Base-by-base conservation (phyloP, 169 alveolate species). In the Plasmodium knowlesi region DNA sequence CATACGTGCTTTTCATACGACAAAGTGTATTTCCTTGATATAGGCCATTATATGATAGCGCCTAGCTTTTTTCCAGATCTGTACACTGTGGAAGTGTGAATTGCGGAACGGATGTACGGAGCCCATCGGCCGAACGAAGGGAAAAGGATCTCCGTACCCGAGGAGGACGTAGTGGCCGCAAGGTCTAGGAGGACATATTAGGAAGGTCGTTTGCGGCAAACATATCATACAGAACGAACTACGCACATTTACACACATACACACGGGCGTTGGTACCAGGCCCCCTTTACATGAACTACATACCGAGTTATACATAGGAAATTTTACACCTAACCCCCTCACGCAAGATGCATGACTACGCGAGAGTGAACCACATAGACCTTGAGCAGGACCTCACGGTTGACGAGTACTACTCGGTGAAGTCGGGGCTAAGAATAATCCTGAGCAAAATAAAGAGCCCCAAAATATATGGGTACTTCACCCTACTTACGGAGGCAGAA, bases 401-500 rank as follows among this genome's bases (percentile, higher is more conserved):
- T 1, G 93, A 85, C 19, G 93, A 85, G 46, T 85, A 85, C 25
- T 85, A 85, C 32, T 85, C 93, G 8, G 39, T 22, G 43, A 54
- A 78, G 30, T 85, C 93, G 14, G 93, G 93, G 25, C 30, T 85
- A 74, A 32, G 93, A 53, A 85, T 85, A 74, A 76, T 85, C 0
- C 79, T 85, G 39, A 85, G 46, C 41, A 85, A 85, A 74, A 85
- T 78, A 6, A 85, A 85, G 50, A 92, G 96, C 22, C 97, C 97
- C 19, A 73, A 95, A 25, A 96, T 96, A 61, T 91, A 95, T 80
- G 94, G 97, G 5, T 96, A 83, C 81, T 92, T 88, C 53, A 81
- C 96, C 6, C 67, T 96, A 9, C 95, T 96, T 14, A 97, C 98
- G n/a, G 97, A 96, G 72, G 97, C 97, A 2, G 98, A 96, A 71